Evolutionary conservation across 331 rosid species (phyloP).

Genomic region (Dryas integrifolia): DNA sequence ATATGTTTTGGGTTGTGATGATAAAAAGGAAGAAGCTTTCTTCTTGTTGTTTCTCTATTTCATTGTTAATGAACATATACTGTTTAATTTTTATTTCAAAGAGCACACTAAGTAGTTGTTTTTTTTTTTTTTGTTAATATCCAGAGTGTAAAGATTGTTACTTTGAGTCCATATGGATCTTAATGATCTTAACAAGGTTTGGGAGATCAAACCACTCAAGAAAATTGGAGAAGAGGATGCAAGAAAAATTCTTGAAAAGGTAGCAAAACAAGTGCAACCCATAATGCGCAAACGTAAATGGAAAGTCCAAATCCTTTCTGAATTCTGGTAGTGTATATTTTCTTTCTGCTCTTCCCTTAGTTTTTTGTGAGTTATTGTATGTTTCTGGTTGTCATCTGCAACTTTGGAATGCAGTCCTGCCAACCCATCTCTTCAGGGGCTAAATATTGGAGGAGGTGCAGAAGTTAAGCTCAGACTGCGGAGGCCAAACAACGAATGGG

Average conservation of each 20-base stretch:
- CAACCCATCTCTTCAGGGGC: constrained; percentile 53
- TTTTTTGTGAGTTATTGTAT: constrained; percentile 4
- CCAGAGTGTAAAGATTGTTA: not conserved
- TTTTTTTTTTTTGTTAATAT: not conserved
- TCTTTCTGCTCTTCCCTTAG: not conserved
- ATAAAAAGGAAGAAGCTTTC: not conserved
- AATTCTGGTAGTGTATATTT: constrained; percentile 39
- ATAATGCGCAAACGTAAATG: constrained; percentile 54
- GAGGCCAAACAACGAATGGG: constrained; percentile 51
- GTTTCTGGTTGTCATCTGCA: constrained; percentile 18
- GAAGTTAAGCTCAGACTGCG: constrained; percentile 56
- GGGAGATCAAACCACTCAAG: constrained; percentile 53
- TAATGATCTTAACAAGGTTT: constrained; percentile 59
- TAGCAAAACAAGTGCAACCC: constrained; percentile 59
- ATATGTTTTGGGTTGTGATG: not conserved
- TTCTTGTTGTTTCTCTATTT: not conserved
- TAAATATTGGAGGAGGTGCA: constrained; percentile 55
- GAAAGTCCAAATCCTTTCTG: constrained; percentile 59
- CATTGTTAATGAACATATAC: not conserved
- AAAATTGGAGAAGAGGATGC: constrained; percentile 61
- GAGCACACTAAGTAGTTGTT: not conserved
- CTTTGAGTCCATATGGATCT: constrained; percentile 37
- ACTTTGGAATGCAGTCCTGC: constrained; percentile 46
- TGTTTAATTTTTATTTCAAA: not conserved
- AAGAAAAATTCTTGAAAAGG: constrained; percentile 41